Percentiles rank a stretch among this genome's conserved stretches.
Evolutionary conservation across 2,329 filamentous ascomycete genomes (phyloP).

Genomic region (Colletotrichum lini): DNA sequence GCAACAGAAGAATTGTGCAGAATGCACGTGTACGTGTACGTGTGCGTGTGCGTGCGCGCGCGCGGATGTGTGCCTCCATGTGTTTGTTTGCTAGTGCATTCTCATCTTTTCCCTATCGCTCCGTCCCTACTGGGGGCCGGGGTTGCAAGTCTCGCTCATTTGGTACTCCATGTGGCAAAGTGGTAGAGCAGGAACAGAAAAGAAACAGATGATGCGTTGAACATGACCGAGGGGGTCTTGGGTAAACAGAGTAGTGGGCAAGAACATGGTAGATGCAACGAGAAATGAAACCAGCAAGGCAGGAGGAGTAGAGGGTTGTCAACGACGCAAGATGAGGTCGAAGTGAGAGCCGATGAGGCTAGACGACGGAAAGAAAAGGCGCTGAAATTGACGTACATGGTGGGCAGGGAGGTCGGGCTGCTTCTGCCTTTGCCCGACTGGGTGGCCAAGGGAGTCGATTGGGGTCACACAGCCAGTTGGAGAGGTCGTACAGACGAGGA

Average conservation of each 20-base stretch:
- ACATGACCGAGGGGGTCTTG: background rate
- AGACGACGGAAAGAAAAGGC: constrained; percentile 9
- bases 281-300: background rate
- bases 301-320: background rate
- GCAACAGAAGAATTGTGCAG: constrained; percentile 10
- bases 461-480: constrained; percentile 22
- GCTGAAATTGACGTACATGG: constrained; percentile 27
- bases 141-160: background rate
- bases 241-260: too few relatives aligned
- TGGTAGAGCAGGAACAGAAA: background rate
- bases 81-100: background rate
- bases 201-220: too few relatives aligned
- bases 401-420: background rate
- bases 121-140: background rate
- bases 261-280: background rate
- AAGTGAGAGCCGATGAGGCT: background rate
- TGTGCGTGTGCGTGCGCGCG: background rate
- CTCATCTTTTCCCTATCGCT: constrained; percentile 5
- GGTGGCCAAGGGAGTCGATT: constrained; percentile 9
- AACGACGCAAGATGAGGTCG: background rate
- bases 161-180: background rate
- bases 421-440: background rate
- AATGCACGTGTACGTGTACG: constrained; percentile 14
- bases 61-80: background rate
- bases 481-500: constrained; percentile 32